Percentiles rank a stretch among this genome's conserved stretches.
phyloP scores from a whole-genome alignment of 257 asterid species.

The Linaria vulgaris region DNA sequence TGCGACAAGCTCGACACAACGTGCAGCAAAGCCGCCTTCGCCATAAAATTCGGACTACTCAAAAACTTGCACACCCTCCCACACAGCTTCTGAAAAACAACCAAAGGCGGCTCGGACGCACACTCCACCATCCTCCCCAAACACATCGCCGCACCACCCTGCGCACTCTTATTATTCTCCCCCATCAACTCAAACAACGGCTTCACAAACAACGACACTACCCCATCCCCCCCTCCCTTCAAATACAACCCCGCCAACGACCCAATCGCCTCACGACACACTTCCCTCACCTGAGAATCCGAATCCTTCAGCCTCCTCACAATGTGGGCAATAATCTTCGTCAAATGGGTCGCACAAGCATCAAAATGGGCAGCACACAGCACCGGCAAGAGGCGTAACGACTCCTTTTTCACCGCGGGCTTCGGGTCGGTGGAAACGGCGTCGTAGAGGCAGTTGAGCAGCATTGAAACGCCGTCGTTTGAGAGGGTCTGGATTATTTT shows the following conservation, averaged over 20 bases:
- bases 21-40: slow-evolving; percentile 82
- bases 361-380: slow-evolving; percentile 67
- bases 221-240: slow-evolving; percentile 70
- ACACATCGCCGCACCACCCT: slow-evolving; percentile 86
- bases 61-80: slow-evolving; percentile 81
- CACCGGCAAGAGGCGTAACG: slow-evolving; percentile 67
- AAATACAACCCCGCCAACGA: slow-evolving; percentile 67
- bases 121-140: slow-evolving; percentile 87
- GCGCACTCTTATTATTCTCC: slow-evolving; percentile 87
- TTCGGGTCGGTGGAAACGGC: slow-evolving; percentile 71
- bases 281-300: slow-evolving; percentile 89
- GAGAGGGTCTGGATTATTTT: slow-evolving; percentile 71
- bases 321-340: slow-evolving; percentile 71
- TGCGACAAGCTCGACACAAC: slow-evolving; percentile 86
- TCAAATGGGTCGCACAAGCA: slow-evolving; percentile 75
- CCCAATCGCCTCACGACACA: slow-evolving; percentile 90
- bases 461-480: slow-evolving; percentile 85
- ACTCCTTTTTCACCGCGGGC: slow-evolving; percentile 82
- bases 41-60: slow-evolving; percentile 75
- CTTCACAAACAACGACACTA: slow-evolving; percentile 75
- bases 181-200: slow-evolving; percentile 92
- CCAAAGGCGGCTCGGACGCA: slow-evolving; percentile 62
- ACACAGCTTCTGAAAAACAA: slow-evolving; percentile 81
- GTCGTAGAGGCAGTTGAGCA: slow-evolving; percentile 92
- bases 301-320: slow-evolving; percentile 86